These are phyloP conservation scores for Centrapalus pauciflorus DNA, from an alignment of 129 eudicot genomes.

Conservation along the genomic window DNA sequence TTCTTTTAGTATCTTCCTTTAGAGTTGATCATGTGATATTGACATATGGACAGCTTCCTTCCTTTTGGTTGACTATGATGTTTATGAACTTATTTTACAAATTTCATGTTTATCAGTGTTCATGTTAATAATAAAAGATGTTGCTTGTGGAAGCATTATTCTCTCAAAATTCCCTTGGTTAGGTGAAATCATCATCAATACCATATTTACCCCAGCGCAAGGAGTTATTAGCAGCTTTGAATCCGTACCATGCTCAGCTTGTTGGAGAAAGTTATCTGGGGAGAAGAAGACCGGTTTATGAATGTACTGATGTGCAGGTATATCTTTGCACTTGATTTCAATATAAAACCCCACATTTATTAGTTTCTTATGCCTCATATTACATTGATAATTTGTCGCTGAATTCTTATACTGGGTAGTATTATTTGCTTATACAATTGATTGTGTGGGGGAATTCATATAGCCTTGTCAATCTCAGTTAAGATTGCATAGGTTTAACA, in stretches of 20 bases:
- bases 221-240: slow-evolving; percentile 55
- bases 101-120: slow-evolving; percentile 3
- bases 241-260: slow-evolving; percentile 76
- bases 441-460: neutral
- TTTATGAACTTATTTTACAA: slow-evolving; percentile 1
- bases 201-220: slow-evolving; percentile 67
- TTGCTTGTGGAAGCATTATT: neutral
- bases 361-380: slow-evolving; percentile 3
- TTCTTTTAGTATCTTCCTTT: neutral
- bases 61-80: slow-evolving; percentile 1
- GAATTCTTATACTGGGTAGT: neutral
- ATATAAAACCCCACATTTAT: neutral
- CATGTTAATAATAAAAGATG: slow-evolving; percentile 16
- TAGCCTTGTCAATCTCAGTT: neutral
- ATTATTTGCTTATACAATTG: neutral
- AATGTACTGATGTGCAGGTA: slow-evolving; percentile 86
- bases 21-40: slow-evolving; percentile 14
- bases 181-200: slow-evolving; percentile 79
- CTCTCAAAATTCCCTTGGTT: slow-evolving; percentile 18
- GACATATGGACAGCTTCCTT: neutral
- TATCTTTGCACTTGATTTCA: slow-evolving; percentile 5
- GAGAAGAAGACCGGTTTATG: slow-evolving; percentile 69
- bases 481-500: neutral
- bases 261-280: slow-evolving; percentile 95
- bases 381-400: neutral